phyloP scores from a whole-genome alignment of 2,329 filamentous ascomycete species.

The Colletotrichum camelliae region DNA sequence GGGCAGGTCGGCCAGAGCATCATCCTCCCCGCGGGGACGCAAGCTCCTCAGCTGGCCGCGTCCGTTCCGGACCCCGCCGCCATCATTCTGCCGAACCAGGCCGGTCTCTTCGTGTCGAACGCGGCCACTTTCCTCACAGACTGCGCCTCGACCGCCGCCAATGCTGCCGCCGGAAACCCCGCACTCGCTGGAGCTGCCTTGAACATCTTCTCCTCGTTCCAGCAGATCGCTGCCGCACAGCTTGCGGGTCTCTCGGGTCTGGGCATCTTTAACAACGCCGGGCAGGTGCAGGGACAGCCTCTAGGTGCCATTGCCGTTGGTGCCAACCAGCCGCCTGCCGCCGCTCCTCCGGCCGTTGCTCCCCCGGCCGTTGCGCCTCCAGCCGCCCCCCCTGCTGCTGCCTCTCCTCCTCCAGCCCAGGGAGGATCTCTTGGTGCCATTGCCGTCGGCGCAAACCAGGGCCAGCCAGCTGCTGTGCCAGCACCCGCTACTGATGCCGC shows the following conservation, averaged over 20 bases:
- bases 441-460: slow-evolving; percentile 9
- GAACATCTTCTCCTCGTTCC: slow-evolving; percentile 30
- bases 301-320: slow-evolving; percentile 4
- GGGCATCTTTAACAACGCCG: slow-evolving; percentile 5
- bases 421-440: slow-evolving; percentile 1
- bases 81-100: slow-evolving; percentile 40
- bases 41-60: slow-evolving; percentile 33
- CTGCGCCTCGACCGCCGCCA: slow-evolving; percentile 32
- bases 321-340: not conserved
- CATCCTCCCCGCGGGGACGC: slow-evolving; percentile 38
- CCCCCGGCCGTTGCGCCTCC: not conserved
- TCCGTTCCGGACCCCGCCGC: slow-evolving; percentile 41
- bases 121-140: slow-evolving; percentile 35
- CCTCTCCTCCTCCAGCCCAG: not conserved
- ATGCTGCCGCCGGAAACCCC: slow-evolving; percentile 15
- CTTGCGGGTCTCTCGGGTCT: slow-evolving; percentile 26
- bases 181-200: not conserved
- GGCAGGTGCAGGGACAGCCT: not conserved
- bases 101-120: slow-evolving; percentile 38
- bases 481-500: not conserved
- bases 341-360: not conserved
- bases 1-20: slow-evolving; percentile 37
- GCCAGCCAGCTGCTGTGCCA: not conserved
- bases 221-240: slow-evolving; percentile 32
- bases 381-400: not conserved